phyloP scores from a whole-genome alignment of 371 early-diverging fungal species.

The Apophysomyces ossiformis region DNA sequence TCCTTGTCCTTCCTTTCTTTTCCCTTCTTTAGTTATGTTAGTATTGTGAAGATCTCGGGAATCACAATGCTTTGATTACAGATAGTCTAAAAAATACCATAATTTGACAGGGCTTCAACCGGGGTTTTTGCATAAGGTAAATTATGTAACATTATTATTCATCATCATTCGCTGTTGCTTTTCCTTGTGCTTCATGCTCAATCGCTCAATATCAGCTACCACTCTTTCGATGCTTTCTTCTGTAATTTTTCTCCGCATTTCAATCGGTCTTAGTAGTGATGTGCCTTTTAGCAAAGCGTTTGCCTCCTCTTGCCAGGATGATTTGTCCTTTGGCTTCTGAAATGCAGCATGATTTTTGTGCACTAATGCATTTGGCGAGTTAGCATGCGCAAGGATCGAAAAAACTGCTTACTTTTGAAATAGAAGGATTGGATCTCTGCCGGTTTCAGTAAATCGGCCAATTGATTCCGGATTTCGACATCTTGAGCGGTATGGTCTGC shows the following conservation, averaged over 20 bases:
- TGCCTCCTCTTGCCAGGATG: slow-evolving; percentile 20
- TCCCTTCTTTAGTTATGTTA: too few relatives aligned
- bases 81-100: too few relatives aligned
- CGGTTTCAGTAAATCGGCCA: slow-evolving; percentile 45
- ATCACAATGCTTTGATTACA: too few relatives aligned
- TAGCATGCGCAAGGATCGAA: neutral
- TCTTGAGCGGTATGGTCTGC: slow-evolving; percentile 30
- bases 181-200: slow-evolving; percentile 32
- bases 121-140: too few relatives aligned
- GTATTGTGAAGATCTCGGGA: too few relatives aligned
- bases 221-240: slow-evolving; percentile 41
- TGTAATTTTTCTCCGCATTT: slow-evolving; percentile 34
- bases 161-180: slow-evolving; percentile 5
- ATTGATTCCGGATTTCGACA: slow-evolving; percentile 44
- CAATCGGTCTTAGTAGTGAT: slow-evolving; percentile 11
- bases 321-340: slow-evolving; percentile 25
- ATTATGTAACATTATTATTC: slow-evolving; percentile 2
- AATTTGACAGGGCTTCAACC: too few relatives aligned
- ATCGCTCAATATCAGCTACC: slow-evolving; percentile 42
- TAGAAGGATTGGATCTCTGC: slow-evolving; percentile 62
- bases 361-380: slow-evolving; percentile 25
- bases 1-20: too few relatives aligned
- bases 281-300: slow-evolving; percentile 11
- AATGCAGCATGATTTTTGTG: slow-evolving; percentile 57
- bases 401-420: slow-evolving; percentile 59